Evolutionary conservation across 2,329 filamentous ascomycete species (phyloP).

Genomic region (Fusarium verrucosum): DNA sequence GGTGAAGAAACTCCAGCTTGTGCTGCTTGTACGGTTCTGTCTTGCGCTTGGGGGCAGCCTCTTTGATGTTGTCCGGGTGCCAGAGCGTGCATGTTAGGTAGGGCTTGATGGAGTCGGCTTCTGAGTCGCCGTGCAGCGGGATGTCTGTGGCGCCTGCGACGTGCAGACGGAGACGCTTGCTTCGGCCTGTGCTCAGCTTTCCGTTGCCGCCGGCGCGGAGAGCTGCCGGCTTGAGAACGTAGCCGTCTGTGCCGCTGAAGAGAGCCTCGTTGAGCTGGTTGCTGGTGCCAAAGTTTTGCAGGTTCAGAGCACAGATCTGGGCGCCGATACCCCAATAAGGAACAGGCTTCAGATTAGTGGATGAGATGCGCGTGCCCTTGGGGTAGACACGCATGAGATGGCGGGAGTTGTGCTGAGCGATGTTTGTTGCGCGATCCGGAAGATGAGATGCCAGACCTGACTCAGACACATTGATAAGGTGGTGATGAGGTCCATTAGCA

Average conservation of each 20-base stretch:
- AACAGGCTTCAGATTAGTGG: slow-evolving; percentile 69
- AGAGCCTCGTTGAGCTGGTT: slow-evolving; percentile 76
- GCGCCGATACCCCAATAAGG: slow-evolving; percentile 74
- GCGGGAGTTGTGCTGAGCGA: slow-evolving; percentile 68
- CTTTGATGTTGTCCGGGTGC: slow-evolving; percentile 62
- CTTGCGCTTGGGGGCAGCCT: slow-evolving; percentile 67
- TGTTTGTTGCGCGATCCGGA: slow-evolving; percentile 55
- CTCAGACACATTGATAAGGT: slow-evolving; percentile 76
- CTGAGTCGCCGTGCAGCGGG: slow-evolving; percentile 61
- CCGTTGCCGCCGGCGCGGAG: slow-evolving; percentile 66
- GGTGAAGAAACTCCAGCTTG: slow-evolving; percentile 64
- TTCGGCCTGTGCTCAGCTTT: slow-evolving; percentile 55
- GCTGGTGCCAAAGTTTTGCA: slow-evolving; percentile 72
- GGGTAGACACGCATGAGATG: slow-evolving; percentile 77
- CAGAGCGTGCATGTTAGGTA: slow-evolving; percentile 73
- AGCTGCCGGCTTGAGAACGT: slow-evolving; percentile 70
- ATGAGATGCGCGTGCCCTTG: slow-evolving; percentile 74
- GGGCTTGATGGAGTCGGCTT: slow-evolving; percentile 65
- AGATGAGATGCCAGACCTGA: slow-evolving; percentile 64
- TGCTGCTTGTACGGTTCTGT: slow-evolving; percentile 69
- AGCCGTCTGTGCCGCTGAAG: slow-evolving; percentile 71
- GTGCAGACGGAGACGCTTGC: slow-evolving; percentile 63
- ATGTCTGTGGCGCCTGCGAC: slow-evolving; percentile 71
- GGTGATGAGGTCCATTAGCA: slow-evolving; percentile 68
- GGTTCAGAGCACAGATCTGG: slow-evolving; percentile 75